These are phyloP conservation scores for Pseudogymnoascus sp. DNA, from an alignment of 2,329 filamentous ascomycete genomes.

Conservation along the genomic window DNA sequence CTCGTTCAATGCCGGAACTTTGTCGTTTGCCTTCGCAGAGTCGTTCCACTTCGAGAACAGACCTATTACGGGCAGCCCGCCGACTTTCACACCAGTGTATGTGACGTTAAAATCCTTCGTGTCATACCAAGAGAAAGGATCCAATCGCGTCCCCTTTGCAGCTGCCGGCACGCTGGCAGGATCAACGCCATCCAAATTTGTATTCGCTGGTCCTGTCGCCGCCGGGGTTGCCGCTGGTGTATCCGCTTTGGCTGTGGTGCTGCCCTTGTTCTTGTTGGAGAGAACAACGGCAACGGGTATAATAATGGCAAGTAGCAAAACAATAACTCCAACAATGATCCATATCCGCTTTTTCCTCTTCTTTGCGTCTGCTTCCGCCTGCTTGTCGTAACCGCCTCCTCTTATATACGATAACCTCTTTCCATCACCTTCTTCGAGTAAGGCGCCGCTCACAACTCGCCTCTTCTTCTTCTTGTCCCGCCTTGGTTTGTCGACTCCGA, in stretches of 20 bases:
- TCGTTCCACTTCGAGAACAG: constrained; percentile 82
- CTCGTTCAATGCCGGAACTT: constrained; percentile 69
- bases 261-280: constrained; percentile 48
- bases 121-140: constrained; percentile 84
- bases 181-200: constrained; percentile 34
- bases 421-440: constrained; percentile 58
- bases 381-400: constrained; percentile 36
- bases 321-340: constrained; percentile 45
- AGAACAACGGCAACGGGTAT: constrained; percentile 59
- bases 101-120: constrained; percentile 90
- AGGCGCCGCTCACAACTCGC: constrained; percentile 60
- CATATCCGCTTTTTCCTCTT: constrained; percentile 51
- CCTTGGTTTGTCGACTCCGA: constrained; percentile 21
- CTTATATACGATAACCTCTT: constrained; percentile 43
- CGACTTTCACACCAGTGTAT: constrained; percentile 77
- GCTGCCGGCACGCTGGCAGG: constrained; percentile 48
- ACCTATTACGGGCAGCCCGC: constrained; percentile 84
- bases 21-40: constrained; percentile 63
- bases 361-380: constrained; percentile 38
- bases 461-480: constrained; percentile 37
- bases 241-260: not conserved
- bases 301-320: constrained; percentile 55
- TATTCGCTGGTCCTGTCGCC: constrained; percentile 27
- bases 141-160: constrained; percentile 67
- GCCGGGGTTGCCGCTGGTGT: constrained; percentile 15